phyloP scores from a whole-genome alignment of 2,329 filamentous ascomycete species.

The Cordyceps cicadae region DNA sequence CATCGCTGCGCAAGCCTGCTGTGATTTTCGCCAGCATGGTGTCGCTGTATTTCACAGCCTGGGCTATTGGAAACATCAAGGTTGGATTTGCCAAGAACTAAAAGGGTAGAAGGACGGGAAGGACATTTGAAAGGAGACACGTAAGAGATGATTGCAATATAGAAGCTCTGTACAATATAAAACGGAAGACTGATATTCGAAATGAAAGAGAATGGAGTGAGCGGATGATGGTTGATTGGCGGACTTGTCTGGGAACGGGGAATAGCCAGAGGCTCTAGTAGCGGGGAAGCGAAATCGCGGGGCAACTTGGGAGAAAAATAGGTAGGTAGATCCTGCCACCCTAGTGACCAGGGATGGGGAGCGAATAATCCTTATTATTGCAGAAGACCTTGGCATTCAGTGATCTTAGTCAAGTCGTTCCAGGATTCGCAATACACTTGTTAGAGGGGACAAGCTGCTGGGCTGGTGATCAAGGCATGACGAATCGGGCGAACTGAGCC shows the following conservation, averaged over 20 bases:
- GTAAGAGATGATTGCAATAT: slow-evolving; percentile 6
- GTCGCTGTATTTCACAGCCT: slow-evolving; percentile 65
- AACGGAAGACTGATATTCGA: not conserved
- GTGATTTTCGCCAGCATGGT: slow-evolving; percentile 68
- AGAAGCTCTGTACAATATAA: slow-evolving; percentile 7
- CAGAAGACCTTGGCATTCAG: not conserved
- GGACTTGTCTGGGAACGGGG: not conserved
- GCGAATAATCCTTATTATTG: not conserved
- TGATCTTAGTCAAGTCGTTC: not conserved
- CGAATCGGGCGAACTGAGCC: not conserved
- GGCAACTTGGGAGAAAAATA: not conserved
- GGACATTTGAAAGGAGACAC: not conserved
- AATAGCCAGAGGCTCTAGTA: not conserved
- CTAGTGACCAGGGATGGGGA: not conserved
- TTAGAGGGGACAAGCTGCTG: not conserved
- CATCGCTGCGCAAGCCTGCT: slow-evolving; percentile 76
- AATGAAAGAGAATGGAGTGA: not conserved
- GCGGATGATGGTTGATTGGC: not conserved
- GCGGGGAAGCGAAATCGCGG: not conserved
- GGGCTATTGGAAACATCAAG: slow-evolving; percentile 69
- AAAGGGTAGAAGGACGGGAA: slow-evolving; percentile 6
- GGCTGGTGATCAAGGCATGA: not conserved
- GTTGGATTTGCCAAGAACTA: slow-evolving; percentile 60
- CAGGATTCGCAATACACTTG: not conserved
- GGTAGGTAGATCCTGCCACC: not conserved